phyloP scores from a whole-genome alignment of 768 basidiomycete species.

The Clathrus columnatus region DNA sequence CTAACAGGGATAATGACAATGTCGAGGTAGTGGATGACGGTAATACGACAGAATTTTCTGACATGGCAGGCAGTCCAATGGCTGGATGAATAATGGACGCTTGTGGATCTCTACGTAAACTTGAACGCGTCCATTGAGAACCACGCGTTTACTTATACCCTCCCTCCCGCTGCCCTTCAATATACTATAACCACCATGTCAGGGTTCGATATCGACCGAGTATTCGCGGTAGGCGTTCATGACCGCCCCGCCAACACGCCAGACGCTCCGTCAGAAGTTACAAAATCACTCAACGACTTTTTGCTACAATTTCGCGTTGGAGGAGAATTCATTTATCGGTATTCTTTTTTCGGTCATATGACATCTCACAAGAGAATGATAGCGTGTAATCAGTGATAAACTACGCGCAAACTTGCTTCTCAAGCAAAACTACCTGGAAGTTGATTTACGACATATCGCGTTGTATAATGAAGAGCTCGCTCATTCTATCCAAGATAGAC shows the following conservation, averaged over 20 bases:
- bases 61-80: not conserved
- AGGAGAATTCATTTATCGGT: constrained; percentile 90
- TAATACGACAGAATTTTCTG: constrained; percentile 61
- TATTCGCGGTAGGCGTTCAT: constrained; percentile 76
- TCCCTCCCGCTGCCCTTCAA: not conserved
- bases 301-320: constrained; percentile 81
- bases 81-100: not conserved
- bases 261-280: constrained; percentile 73
- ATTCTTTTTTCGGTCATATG: constrained; percentile 14
- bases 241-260: constrained; percentile 48
- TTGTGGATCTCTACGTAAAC: not conserved
- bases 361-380: not conserved
- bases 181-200: constrained; percentile 48
- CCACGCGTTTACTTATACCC: constrained; percentile 8
- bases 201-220: constrained; percentile 75
- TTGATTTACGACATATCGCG: constrained; percentile 44
- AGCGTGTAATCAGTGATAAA: constrained; percentile 55
- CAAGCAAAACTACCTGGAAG: constrained; percentile 80
- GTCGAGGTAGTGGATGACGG: constrained; percentile 65
- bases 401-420: constrained; percentile 82
- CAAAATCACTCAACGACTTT: constrained; percentile 77
- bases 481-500: constrained; percentile 80
- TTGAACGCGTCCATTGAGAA: constrained; percentile 6
- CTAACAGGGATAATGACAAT: constrained; percentile 66
- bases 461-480: constrained; percentile 93